Evolutionary conservation across 2,329 filamentous ascomycete genomes (phyloP).

Genomic region (Coleophoma eucalyptorum): DNA sequence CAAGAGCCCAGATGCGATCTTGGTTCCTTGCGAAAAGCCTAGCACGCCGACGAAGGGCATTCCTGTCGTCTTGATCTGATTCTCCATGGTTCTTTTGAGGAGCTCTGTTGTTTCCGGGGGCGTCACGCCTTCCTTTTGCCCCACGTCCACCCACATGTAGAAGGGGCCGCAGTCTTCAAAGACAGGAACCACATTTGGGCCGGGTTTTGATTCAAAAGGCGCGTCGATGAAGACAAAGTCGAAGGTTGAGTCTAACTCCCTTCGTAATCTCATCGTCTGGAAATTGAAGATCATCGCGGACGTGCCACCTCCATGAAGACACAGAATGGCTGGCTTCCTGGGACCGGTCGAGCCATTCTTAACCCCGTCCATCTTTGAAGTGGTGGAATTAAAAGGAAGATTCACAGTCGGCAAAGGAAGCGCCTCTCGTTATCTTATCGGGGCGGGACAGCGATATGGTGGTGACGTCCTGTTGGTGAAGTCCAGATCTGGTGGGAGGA

Average conservation of each 20-base stretch:
- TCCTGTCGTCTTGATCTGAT: neutral
- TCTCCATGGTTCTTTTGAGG: neutral
- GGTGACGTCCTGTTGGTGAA: too few relatives aligned
- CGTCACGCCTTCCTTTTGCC: neutral
- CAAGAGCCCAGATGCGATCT: slow-evolving; percentile 2
- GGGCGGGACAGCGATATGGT: too few relatives aligned
- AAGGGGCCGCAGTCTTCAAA: slow-evolving; percentile 67
- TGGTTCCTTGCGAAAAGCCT: slow-evolving; percentile 6
- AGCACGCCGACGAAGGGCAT: slow-evolving; percentile 1
- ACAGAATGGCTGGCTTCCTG: slow-evolving; percentile 61
- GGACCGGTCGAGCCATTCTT: too few relatives aligned
- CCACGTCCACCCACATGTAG: slow-evolving; percentile 40
- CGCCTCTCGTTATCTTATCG: too few relatives aligned
- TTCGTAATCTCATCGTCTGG: slow-evolving; percentile 51
- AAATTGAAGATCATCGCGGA: slow-evolving; percentile 65
- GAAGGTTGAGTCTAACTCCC: slow-evolving; percentile 36
- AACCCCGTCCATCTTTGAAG: too few relatives aligned
- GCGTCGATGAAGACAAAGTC: slow-evolving; percentile 70
- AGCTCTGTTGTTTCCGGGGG: neutral
- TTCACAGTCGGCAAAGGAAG: too few relatives aligned
- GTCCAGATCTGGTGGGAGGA: too few relatives aligned
- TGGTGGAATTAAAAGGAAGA: too few relatives aligned
- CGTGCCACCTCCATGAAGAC: slow-evolving; percentile 73
- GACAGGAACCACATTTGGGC: slow-evolving; percentile 60
- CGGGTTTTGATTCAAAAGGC: slow-evolving; percentile 58